Conservation (phyloP, 2,329 filamentous ascomycete species). For the Botrytis cinerea region DNA sequence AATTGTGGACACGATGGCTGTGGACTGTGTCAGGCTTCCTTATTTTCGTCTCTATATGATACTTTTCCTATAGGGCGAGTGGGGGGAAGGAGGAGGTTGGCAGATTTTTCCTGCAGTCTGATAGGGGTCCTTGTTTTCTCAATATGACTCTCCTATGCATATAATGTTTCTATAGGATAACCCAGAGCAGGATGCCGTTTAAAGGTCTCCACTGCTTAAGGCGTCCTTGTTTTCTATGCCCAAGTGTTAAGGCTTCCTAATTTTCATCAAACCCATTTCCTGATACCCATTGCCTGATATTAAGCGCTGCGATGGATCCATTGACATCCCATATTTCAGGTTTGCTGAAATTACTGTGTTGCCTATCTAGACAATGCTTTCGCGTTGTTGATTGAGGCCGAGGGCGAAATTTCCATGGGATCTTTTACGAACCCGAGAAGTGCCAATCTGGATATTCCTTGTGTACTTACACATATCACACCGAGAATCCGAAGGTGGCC, state of each 20-base stretch:
- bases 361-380: background rate
- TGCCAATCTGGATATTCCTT: background rate
- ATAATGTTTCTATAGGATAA: background rate
- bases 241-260: background rate
- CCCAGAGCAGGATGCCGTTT: background rate
- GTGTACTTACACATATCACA: background rate
- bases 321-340: background rate
- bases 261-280: background rate
- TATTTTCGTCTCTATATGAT: background rate
- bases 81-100: background rate
- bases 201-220: background rate
- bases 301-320: background rate
- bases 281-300: background rate
- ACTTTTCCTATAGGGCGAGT: background rate
- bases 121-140: background rate
- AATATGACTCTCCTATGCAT: background rate
- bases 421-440: background rate
- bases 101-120: background rate
- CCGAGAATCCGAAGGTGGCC: background rate
- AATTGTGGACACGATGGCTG: slow-evolving; percentile 22
- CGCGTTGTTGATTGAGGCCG: background rate
- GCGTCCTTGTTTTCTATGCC: background rate
- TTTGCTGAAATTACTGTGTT: background rate
- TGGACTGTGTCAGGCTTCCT: slow-evolving; percentile 16
- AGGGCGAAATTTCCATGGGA: background rate